Base-by-base conservation (phyloP, 345 rosid species). In the Arabis alpina region DNA sequence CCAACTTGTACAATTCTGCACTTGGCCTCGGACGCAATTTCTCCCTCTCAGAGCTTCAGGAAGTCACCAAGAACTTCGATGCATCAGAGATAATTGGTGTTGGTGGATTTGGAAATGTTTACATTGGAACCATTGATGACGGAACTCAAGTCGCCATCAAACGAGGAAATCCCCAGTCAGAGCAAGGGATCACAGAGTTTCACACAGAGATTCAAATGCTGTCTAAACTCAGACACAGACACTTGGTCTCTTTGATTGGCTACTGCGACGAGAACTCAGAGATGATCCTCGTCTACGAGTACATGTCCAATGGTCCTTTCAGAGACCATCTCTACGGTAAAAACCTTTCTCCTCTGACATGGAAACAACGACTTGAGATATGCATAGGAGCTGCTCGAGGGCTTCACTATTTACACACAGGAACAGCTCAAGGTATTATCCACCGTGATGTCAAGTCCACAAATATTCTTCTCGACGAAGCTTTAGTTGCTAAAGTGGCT, bases 181-280 rank as follows among this genome's bases (percentile, higher is more conserved):
- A 89, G 70, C 96, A 89, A 70, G 96, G 96, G 6, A 85, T 89
- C 73, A 89, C 83, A 9, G 96, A 89, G 73, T 89, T 89, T 42
- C 84, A 89, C 40, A 89, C 92, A 37, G 92, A 89, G 78, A 89
- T 89, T 37, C 96, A 89, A 48, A 89, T 89, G 92, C 37, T 89
- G 40, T 89, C 96, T 24, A 89, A 89, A 80, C 86, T 89, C 0
- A 87, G 96, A 66, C 96, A 89, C 27, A 84, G 96, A 71, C 96
- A 89, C 67, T 77, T 89, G 51, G 96, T 89, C 54, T 89, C 96
- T 6, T 76, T 89, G 75, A 89, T 89, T 41, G 92, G 96, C 3
- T 89, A 85, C 47, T 89, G 96, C 3, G 92, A 89, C 3, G 92
- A 89, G 72, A 84, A 87, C 41, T 52, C 82, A 4, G 96, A 89